Percentiles rank a stretch among this genome's conserved stretches.
Evolutionary conservation across 345 rosid species (phyloP).

Genomic region (Aegle marmelos): DNA sequence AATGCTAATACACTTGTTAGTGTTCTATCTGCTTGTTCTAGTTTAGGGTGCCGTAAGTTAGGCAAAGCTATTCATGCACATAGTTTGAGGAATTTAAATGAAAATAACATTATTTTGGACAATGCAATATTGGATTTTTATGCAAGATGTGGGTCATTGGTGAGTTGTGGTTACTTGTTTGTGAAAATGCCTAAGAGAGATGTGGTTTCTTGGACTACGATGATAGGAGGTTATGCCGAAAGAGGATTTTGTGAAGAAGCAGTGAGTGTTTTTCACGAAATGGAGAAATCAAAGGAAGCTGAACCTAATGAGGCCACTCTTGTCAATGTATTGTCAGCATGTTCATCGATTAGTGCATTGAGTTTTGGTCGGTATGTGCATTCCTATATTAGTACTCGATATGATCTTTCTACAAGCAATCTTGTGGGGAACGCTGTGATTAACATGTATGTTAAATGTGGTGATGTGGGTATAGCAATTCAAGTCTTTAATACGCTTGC

Average conservation of each 20-base stretch:
- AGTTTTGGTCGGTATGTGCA: conserved; percentile 19
- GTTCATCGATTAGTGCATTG: conserved; percentile 20
- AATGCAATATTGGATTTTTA: conserved; percentile 28
- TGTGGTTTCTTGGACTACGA: conserved; percentile 29
- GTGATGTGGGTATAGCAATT: conserved; percentile 24
- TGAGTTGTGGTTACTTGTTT: conserved; percentile 17
- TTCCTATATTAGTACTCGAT: conserved; percentile 1
- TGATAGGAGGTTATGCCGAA: conserved; percentile 26
- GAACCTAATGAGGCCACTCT: conserved; percentile 30
- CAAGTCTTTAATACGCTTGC: conserved; percentile 15
- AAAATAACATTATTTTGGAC: conserved; percentile 10
- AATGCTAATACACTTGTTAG: conserved; percentile 21
- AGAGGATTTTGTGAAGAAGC: conserved; percentile 21
- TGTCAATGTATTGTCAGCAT: conserved; percentile 17
- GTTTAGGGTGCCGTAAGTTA: neutral
- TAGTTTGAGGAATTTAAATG: conserved; percentile 19
- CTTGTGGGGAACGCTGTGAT: conserved; percentile 26
- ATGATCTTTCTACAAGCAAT: neutral
- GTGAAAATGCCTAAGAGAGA: conserved; percentile 29
- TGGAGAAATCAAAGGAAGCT: conserved; percentile 18
- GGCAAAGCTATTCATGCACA: conserved; percentile 22
- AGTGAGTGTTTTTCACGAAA: conserved; percentile 14
- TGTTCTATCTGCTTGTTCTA: conserved; percentile 16
- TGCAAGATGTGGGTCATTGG: conserved; percentile 16
- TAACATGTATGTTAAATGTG: conserved; percentile 33